Conservation (phyloP, 257 asterid species). For the Penstemon newberryi region DNA sequence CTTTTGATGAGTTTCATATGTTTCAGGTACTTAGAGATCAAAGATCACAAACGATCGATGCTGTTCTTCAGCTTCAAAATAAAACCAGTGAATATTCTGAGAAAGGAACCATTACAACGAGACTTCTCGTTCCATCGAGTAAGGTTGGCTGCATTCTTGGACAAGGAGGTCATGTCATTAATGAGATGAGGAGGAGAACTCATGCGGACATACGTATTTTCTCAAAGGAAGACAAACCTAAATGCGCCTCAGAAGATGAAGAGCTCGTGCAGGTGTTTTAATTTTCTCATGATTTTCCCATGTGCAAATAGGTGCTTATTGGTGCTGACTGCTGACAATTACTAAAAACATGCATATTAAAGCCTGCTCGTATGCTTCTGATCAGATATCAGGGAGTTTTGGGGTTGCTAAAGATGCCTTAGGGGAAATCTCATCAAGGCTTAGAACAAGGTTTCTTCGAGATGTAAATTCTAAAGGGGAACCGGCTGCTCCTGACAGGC, state of each 20-base stretch:
- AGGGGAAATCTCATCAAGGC: conserved; percentile 75
- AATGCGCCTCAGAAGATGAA: conserved; percentile 72
- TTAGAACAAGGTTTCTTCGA: conserved; percentile 63
- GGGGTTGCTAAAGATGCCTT: conserved; percentile 77
- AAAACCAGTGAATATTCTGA: conserved; percentile 62
- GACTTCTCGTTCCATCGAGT: conserved; percentile 76
- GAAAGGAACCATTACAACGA: conserved; percentile 63
- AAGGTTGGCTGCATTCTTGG: conserved; percentile 93
- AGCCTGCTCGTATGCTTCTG: conserved; percentile 24
- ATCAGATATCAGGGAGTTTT: conserved; percentile 69
- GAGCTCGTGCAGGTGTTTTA: conserved; percentile 88
- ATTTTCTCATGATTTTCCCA: conserved; percentile 10
- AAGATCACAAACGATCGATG: conserved; percentile 70
- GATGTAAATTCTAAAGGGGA: conserved; percentile 55
- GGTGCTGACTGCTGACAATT: conserved; percentile 19
- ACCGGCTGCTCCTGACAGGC: conserved; percentile 49
- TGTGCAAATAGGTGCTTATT: conserved; percentile 20
- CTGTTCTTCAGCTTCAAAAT: conserved; percentile 76
- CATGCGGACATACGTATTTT: conserved; percentile 76
- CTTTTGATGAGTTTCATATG: conserved; percentile 36
- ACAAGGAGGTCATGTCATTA: conserved; percentile 78
- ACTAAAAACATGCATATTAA: conserved; percentile 12
- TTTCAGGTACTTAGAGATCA: conserved; percentile 59
- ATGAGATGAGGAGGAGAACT: conserved; percentile 88
- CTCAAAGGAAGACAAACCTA: conserved; percentile 72